Base-by-base conservation (phyloP, 163 green algal species). In the Chlorella variabilis region DNA sequence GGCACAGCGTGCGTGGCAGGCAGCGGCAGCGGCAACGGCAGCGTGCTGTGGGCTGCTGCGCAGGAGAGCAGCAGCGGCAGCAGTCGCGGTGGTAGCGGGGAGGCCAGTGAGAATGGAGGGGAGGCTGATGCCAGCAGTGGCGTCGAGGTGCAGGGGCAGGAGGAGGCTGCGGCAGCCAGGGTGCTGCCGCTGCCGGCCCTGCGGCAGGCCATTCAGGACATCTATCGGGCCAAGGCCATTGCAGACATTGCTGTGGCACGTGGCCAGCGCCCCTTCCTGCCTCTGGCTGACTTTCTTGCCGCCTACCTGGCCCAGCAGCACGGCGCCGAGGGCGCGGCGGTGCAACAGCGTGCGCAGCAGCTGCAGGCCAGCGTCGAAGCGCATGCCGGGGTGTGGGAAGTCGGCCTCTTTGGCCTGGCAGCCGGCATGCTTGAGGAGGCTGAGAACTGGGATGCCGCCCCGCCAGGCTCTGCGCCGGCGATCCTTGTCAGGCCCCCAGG, bases 381-480 rank as follows among this genome's bases (percentile, higher is more conserved):
- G 42, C 63, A 76, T 34, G 76, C 76, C 1, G 33, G 17, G 13
- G 54, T 41, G 20, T 21, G 74, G 29, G 63, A 82, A 33, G 76
- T 82, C 2, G 63, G 33, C 11, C 39, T 82, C 33, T 82, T 82
- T 82, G 76, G 76, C 6, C 63, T 82, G 48, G 49, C 76, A 11
- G 66, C 76, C 21, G 63, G 63, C 33, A 56, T 82, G 76, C 62
- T 82, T 45, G 36, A 38, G 13, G 76, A 76, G 48, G 48, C 48
- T 15, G 25, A n/a, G n/a, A n/a, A n/a, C n/a, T n/a, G n/a, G n/a
- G n/a, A n/a, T n/a, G n/a, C n/a, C n/a, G n/a, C n/a, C n/a, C n/a
- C n/a, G n/a, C n/a, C n/a, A n/a, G n/a, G n/a, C 11, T 54, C 45
- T 15, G 11, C 45, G 11, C 45, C 45, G 15, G 45, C 45, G 11